A percentile compares a stretch with the other conserved stretches of the same genome.
phyloP scores from a whole-genome alignment of 768 basidiomycete species.

The Pleurotus citrinopileatus region DNA sequence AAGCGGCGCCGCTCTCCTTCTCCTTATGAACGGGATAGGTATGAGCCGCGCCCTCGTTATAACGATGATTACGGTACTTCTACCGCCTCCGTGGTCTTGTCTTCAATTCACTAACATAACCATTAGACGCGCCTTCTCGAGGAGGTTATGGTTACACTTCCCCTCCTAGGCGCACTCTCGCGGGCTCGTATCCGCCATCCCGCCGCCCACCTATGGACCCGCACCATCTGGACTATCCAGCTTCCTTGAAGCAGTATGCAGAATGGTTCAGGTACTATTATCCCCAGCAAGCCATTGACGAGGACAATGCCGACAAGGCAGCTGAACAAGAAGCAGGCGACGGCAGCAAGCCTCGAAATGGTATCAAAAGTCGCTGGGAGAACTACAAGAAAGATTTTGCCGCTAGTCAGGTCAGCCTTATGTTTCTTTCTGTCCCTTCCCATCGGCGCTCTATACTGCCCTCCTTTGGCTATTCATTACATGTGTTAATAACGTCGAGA shows the following conservation, averaged over 20 bases:
- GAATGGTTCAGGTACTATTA: conserved; percentile 84
- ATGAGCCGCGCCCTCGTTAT: conserved; percentile 80
- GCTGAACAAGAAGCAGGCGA: conserved; percentile 83
- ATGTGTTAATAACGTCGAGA: conserved; percentile 18
- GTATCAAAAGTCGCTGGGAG: conserved; percentile 84
- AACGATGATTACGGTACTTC: conserved; percentile 77
- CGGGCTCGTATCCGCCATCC: conserved; percentile 40
- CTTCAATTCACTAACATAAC: conserved; percentile 13
- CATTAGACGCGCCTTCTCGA: conserved; percentile 63
- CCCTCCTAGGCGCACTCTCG: conserved; percentile 62
- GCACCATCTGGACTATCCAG: conserved; percentile 78
- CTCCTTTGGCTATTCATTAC: conserved; percentile 21
- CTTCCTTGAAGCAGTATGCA: conserved; percentile 78
- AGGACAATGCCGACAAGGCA: conserved; percentile 81
- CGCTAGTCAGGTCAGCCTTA: conserved; percentile 74
- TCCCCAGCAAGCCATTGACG: conserved; percentile 75
- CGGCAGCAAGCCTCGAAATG: conserved; percentile 79
- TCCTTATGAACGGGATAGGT: conserved; percentile 81
- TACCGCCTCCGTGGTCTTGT: neutral
- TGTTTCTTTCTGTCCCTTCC: conserved; percentile 14
- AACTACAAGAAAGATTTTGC: conserved; percentile 92
- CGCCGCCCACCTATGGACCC: conserved; percentile 75
- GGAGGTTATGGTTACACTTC: conserved; percentile 51
- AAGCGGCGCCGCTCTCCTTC: conserved; percentile 81
- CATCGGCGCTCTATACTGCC: conserved; percentile 21